Evolutionary conservation across 2,329 filamentous ascomycete genomes (phyloP).

Genomic region (Penicillium sp.): DNA sequence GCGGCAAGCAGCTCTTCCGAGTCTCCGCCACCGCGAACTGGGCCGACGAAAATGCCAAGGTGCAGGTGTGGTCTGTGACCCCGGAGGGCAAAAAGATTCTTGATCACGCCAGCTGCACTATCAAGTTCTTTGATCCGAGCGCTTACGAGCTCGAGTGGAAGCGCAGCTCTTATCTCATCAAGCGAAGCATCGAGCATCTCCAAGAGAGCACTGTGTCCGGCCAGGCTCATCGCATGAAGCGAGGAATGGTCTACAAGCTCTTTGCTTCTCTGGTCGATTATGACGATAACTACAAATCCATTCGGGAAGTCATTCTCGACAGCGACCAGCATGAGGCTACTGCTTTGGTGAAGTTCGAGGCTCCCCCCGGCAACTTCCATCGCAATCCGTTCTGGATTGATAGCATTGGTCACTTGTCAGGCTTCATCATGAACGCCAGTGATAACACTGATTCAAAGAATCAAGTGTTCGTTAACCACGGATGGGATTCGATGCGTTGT

Average conservation of each 20-base stretch:
- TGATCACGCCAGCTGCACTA: constrained; percentile 38
- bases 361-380: constrained; percentile 56
- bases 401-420: constrained; percentile 57
- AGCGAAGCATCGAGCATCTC: constrained; percentile 59
- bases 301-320: constrained; percentile 59
- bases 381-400: constrained; percentile 62
- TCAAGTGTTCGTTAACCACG: constrained; percentile 62
- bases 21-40: constrained; percentile 39
- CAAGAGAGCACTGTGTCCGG: constrained; percentile 62
- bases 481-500: constrained; percentile 61
- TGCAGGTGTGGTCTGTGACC: constrained; percentile 40
- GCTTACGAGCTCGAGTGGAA: constrained; percentile 37
- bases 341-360: constrained; percentile 55
- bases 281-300: constrained; percentile 56
- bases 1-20: constrained; percentile 40
- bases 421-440: constrained; percentile 61
- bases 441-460: constrained; percentile 59
- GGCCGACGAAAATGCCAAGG: constrained; percentile 30
- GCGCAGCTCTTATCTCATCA: constrained; percentile 69
- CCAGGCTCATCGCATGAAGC: constrained; percentile 68
- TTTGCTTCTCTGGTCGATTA: constrained; percentile 60
- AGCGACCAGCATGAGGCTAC: constrained; percentile 57
- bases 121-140: constrained; percentile 35
- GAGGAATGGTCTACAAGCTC: constrained; percentile 76
- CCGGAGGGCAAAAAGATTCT: constrained; percentile 38